Evolutionary conservation across 257 asterid genomes (phyloP).

Genomic region (Leonotis leonurus): DNA sequence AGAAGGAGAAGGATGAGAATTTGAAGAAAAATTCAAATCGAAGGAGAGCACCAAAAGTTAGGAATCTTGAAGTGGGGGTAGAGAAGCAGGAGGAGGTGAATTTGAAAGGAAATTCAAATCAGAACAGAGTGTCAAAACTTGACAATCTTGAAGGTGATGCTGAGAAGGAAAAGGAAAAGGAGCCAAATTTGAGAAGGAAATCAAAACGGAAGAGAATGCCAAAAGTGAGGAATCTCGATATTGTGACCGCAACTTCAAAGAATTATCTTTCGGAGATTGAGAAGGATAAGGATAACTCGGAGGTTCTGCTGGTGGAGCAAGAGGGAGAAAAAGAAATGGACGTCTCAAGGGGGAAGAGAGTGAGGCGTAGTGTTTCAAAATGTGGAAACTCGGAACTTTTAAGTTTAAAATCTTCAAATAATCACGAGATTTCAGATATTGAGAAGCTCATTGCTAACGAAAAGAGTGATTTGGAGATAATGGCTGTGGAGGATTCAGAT

Average conservation of each 20-base stretch:
- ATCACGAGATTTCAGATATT: conserved; percentile 15
- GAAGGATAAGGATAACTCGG: conserved; percentile 19
- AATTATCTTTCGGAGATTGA: conserved; percentile 12
- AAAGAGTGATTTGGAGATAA: conserved; percentile 34
- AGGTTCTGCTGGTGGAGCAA: conserved; percentile 22
- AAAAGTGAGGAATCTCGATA: conserved; percentile 14
- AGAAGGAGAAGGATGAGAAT: too few species aligned
- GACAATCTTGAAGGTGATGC: too few species aligned
- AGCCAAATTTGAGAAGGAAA: conserved; percentile 10
- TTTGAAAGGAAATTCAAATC: conserved; percentile 5
- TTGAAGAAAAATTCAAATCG: too few species aligned
- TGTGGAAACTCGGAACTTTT: conserved; percentile 14
- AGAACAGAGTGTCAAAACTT: conserved; percentile 20
- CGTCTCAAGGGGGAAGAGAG: conserved; percentile 25
- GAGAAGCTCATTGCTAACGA: conserved; percentile 23
- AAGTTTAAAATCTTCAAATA: conserved; percentile 10
- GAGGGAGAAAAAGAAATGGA: conserved; percentile 17
- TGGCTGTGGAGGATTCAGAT: conserved; percentile 47
- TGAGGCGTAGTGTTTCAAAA: conserved; percentile 33
- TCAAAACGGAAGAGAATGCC: conserved; percentile 17
- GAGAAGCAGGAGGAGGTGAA: conserved; percentile 10
- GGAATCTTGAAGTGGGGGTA: conserved; percentile 3
- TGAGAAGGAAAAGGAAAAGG: too few species aligned
- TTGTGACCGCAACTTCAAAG: conserved; percentile 9
- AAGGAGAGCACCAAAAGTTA: too few species aligned